Evolutionary conservation across 768 basidiomycete genomes (phyloP).

Genomic region (Punctularia strigosozonata): DNA sequence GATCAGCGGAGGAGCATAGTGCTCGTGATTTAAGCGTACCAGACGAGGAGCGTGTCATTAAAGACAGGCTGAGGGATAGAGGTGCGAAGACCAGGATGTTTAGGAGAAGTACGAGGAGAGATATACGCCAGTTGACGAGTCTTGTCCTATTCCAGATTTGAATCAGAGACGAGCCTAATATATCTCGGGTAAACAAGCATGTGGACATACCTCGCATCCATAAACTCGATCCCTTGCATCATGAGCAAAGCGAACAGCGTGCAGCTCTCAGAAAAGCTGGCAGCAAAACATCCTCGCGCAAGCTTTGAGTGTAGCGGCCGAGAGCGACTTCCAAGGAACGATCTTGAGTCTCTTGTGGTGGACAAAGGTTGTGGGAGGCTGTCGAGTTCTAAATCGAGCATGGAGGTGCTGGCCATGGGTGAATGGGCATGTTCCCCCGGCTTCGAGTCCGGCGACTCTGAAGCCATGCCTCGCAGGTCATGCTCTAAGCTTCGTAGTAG

Average conservation of each 20-base stretch:
- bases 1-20: background rate
- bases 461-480: slow-evolving; percentile 39
- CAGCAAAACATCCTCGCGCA: slow-evolving; percentile 48
- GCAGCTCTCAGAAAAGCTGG: slow-evolving; percentile 67
- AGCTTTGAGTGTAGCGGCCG: slow-evolving; percentile 39
- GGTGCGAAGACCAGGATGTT: slow-evolving; percentile 60
- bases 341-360: slow-evolving; percentile 5
- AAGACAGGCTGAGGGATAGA: slow-evolving; percentile 39
- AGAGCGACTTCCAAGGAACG: slow-evolving; percentile 8
- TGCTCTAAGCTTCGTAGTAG: slow-evolving; percentile 47
- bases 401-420: slow-evolving; percentile 21
- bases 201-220: slow-evolving; percentile 40
- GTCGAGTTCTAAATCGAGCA: slow-evolving; percentile 27
- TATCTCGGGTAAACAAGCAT: background rate
- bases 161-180: background rate
- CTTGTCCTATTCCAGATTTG: slow-evolving; percentile 33
- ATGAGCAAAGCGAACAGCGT: slow-evolving; percentile 62
- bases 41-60: background rate
- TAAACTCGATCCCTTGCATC: slow-evolving; percentile 48
- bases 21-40: slow-evolving; percentile 4
- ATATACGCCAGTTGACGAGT: slow-evolving; percentile 55
- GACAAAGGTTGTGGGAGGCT: slow-evolving; percentile 18
- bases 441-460: slow-evolving; percentile 9
- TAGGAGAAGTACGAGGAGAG: slow-evolving; percentile 46
- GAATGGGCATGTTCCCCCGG: slow-evolving; percentile 5